phyloP scores from a whole-genome alignment of 1,284 basidiomycete genomes.

The Apiotrichum brassicae region DNA sequence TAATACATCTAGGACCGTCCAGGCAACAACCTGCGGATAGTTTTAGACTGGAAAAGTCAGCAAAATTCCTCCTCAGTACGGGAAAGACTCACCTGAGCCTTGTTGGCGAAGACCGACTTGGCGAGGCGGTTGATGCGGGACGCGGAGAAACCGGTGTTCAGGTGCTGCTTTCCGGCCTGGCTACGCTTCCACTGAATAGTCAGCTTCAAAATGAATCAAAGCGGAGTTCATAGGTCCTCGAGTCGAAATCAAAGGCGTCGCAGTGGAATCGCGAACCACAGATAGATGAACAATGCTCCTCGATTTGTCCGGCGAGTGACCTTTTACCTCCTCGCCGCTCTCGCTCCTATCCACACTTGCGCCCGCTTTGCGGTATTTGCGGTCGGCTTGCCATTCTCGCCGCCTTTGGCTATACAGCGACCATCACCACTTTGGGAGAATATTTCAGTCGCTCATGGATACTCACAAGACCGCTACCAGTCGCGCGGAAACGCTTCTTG shows the following conservation, averaged over 20 bases:
- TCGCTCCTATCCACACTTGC: neutral
- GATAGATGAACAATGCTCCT: too few species aligned
- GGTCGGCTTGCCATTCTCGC: too few species aligned
- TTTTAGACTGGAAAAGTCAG: conserved; percentile 1
- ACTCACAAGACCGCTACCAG: conserved; percentile 11
- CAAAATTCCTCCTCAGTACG: neutral
- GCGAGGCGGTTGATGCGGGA: conserved; percentile 31
- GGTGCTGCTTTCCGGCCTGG: conserved; percentile 36
- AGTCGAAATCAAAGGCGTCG: too few species aligned
- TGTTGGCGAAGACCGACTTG: conserved; percentile 29
- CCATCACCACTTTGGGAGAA: too few species aligned
- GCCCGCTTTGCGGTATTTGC: too few species aligned
- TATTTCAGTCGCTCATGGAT: neutral
- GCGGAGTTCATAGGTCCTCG: too few species aligned
- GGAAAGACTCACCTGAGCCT: conserved; percentile 27
- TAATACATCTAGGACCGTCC: conserved; percentile 2
- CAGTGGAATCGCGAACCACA: too few species aligned
- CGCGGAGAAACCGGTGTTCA: conserved; percentile 35
- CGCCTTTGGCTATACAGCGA: too few species aligned
- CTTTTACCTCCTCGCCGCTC: neutral
- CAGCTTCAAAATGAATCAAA: neutral
- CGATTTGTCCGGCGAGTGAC: too few species aligned
- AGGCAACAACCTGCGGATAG: conserved; percentile 7
- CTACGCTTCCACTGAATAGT: conserved; percentile 4
- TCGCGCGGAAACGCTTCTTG: conserved; percentile 33